Percentiles rank a stretch among this genome's conserved stretches.
phyloP scores from a whole-genome alignment of 2,329 filamentous ascomycete species.

The Fusarium sp. region DNA sequence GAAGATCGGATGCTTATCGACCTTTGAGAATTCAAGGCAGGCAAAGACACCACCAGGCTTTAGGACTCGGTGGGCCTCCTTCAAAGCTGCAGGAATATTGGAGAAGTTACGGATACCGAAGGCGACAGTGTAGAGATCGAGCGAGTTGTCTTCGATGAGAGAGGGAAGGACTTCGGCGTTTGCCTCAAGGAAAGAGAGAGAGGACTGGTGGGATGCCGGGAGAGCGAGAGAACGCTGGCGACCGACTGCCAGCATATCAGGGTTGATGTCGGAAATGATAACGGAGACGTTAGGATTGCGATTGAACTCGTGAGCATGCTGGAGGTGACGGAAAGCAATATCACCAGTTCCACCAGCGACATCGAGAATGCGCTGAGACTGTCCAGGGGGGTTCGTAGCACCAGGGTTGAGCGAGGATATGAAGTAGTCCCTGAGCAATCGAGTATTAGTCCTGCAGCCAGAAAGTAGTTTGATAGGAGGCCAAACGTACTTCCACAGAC shows the following conservation, averaged over 20 bases:
- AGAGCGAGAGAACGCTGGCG: constrained; percentile 79
- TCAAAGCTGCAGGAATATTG: constrained; percentile 85
- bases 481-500: constrained; percentile 83
- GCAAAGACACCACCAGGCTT: constrained; percentile 97
- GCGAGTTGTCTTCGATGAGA: constrained; percentile 75
- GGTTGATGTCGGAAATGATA: constrained; percentile 96
- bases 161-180: constrained; percentile 84
- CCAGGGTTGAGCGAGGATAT: constrained; percentile 92
- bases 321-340: constrained; percentile 96
- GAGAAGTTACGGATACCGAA: constrained; percentile 99
- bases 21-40: constrained; percentile 94
- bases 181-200: constrained; percentile 85
- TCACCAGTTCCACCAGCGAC: constrained; percentile 97
- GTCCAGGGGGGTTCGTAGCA: constrained; percentile 61
- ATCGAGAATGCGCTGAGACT: constrained; percentile 85
- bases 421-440: constrained; percentile 80
- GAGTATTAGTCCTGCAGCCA: constrained; percentile 25
- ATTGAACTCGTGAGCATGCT: constrained; percentile 87
- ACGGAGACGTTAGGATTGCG: constrained; percentile 83
- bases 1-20: constrained; percentile 81
- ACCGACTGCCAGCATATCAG: constrained; percentile 92
- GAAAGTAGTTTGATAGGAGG: not conserved
- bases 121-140: constrained; percentile 97
- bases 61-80: constrained; percentile 88
- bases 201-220: constrained; percentile 68